Conservation (phyloP, 768 basidiomycete species). For the Trametes coccinea region DNA sequence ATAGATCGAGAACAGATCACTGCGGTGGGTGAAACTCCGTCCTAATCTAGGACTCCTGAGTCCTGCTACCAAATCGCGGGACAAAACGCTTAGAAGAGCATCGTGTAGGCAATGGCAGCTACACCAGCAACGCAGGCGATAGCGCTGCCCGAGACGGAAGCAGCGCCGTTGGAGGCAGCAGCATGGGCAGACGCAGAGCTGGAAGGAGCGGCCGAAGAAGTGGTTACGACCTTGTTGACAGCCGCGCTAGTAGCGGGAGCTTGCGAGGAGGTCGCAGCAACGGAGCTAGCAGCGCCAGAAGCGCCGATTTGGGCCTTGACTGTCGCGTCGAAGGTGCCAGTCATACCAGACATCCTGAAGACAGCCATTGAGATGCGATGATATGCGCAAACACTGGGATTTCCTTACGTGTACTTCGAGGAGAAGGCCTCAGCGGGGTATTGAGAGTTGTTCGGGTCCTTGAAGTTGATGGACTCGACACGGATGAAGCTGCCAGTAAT, state of each 20-base stretch:
- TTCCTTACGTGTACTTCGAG: constrained; percentile 64
- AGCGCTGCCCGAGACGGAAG: constrained; percentile 11
- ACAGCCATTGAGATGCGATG: too few relatives aligned
- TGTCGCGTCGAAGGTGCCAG: constrained; percentile 60
- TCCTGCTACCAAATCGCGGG: background rate
- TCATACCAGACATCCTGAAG: constrained; percentile 65
- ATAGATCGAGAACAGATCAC: constrained; percentile 9
- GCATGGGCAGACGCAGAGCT: constrained; percentile 4
- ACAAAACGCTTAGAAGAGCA: constrained; percentile 19
- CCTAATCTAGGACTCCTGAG: background rate
- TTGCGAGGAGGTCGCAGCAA: constrained; percentile 29
- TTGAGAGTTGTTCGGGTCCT: constrained; percentile 51
- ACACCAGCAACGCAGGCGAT: constrained; percentile 22
- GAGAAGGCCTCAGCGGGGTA: constrained; percentile 75
- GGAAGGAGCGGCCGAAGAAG: constrained; percentile 16
- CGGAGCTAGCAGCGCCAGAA: constrained; percentile 46
- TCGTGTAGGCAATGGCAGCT: constrained; percentile 19
- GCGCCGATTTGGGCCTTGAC: constrained; percentile 54
- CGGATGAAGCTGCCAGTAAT: constrained; percentile 67
- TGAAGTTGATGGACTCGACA: constrained; percentile 57
- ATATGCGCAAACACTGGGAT: background rate
- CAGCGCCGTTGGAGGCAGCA: constrained; percentile 17
- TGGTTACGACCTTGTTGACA: constrained; percentile 12
- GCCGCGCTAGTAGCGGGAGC: constrained; percentile 23
- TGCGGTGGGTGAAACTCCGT: too few relatives aligned